Evolutionary conservation across 192 early-diverging fungal genomes (phyloP).

Genomic region (Paraglomus occultum): DNA sequence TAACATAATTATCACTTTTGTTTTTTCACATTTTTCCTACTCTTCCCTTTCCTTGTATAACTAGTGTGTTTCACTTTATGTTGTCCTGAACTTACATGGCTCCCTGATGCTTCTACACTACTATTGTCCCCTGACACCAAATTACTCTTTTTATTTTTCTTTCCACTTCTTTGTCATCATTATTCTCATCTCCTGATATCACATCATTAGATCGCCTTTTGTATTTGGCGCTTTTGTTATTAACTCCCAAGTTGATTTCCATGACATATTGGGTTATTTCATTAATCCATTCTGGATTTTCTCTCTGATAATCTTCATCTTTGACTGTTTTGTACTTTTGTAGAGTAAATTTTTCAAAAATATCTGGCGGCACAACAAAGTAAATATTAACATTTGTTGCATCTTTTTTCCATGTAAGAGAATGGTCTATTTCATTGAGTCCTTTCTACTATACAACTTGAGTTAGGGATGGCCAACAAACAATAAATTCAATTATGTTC

Average conservation of each 20-base stretch:
- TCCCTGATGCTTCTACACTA: background rate
- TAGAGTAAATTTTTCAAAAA: slow-evolving; percentile 1
- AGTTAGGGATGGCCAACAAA: background rate
- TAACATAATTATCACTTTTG: no score
- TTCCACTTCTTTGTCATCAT: no score
- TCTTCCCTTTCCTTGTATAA: background rate
- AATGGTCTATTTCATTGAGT: slow-evolving; percentile 1
- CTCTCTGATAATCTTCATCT: background rate
- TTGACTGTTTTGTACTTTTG: slow-evolving; percentile 3
- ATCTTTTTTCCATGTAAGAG: background rate
- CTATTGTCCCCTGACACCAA: background rate
- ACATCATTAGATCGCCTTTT: no score
- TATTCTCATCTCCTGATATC: no score
- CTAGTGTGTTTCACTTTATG: background rate
- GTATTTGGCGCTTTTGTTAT: no score
- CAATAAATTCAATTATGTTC: background rate
- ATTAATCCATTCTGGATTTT: slow-evolving; percentile 3
- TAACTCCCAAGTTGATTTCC: background rate
- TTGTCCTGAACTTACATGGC: background rate
- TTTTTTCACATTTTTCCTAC: no score
- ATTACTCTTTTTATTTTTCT: no score
- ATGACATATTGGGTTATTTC: slow-evolving; percentile 17
- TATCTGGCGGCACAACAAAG: slow-evolving; percentile 4
- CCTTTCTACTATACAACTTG: slow-evolving; percentile 10
- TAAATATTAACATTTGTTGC: slow-evolving; percentile 1